Base-by-base conservation (phyloP, 345 rosid species). In the Eucalyptus albens region DNA sequence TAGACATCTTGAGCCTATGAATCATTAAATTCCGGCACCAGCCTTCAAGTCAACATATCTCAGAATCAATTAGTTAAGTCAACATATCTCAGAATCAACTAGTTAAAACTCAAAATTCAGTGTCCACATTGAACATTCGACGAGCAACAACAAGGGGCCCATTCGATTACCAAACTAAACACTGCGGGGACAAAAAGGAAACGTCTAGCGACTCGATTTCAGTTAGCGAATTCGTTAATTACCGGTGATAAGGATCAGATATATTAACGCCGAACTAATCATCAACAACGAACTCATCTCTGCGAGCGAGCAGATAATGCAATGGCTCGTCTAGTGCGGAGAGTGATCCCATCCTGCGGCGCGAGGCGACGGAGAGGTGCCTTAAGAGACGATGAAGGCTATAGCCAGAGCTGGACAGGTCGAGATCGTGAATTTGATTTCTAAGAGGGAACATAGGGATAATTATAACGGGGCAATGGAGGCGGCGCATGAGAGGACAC, bases 181-280 rank as follows among this genome's bases (percentile, higher is more conserved):
- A 16, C 42, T 22, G 62, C 40, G 17, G 7, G 33, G 5, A 88
- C 50, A 49, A 5, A 65, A 44, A 53, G 33, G 88, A 19, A 44
- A 44, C 59, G 9, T 56, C 60, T 21, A 22, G 60, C 37, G 5
- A 29, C 19, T 26, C 82, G 40, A 29, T 86, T 26, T 86, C 40
- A 29, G 12, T 15, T 31, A 82, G 4, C 27, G 65, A 33, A 33
- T 37, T n/a, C 31, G 26, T 19, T n/a, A 40, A 50, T 90, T 94
- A 97, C 99, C 98, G 96, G 87, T 98, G 94, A 88, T 95, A 97
- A 92, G 99, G 98, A 90, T 97, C 98, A 22, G 96, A 80, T 72
- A 97, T 89, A 88, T 92, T 91, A 53, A 95, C 94, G 87, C 98
- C 98, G 87, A 96, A 96, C 90, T 94, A 95, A 89, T 95, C 95